Percentiles rank a stretch among this genome's conserved stretches.
phyloP scores from a whole-genome alignment of 495 filamentous ascomycete species.

The Hypoxylon fragiforme region DNA sequence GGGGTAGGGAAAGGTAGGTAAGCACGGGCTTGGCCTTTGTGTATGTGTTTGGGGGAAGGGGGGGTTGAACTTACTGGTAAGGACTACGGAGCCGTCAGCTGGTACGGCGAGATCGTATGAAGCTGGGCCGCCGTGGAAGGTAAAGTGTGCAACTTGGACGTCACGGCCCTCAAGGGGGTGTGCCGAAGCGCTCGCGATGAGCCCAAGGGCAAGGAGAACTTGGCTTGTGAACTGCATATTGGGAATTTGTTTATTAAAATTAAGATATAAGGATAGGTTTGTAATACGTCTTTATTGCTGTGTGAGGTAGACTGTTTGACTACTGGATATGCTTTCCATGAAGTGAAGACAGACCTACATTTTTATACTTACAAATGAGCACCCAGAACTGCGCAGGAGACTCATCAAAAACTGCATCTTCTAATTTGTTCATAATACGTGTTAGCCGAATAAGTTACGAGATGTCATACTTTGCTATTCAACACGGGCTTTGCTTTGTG shows the following conservation, averaged over 20 bases:
- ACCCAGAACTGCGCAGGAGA: background rate
- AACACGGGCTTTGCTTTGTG: background rate
- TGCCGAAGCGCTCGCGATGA: conserved; percentile 22
- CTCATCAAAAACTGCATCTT: background rate
- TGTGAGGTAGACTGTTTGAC: background rate
- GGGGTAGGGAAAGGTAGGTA: too few relatives aligned
- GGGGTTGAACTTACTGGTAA: conserved; percentile 29
- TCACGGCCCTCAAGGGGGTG: conserved; percentile 13
- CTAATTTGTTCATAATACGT: background rate
- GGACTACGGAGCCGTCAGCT: conserved; percentile 14
- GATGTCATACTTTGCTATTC: background rate
- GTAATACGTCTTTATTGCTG: background rate
- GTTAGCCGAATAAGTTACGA: conserved; percentile 8
- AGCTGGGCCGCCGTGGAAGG: conserved; percentile 33
- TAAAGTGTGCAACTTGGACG: conserved; percentile 21
- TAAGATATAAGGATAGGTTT: background rate
- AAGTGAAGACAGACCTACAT: background rate
- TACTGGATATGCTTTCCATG: background rate
- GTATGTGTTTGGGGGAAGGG: too few relatives aligned
- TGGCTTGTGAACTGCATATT: conserved; percentile 30
- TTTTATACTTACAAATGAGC: conserved; percentile 14
- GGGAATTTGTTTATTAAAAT: background rate
- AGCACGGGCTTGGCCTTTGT: too few relatives aligned
- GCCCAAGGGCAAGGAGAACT: conserved; percentile 21
- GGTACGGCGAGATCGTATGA: conserved; percentile 31